A percentile compares a stretch with the other conserved stretches of the same genome.
These are phyloP conservation scores for Epichloe brachyelytri DNA, from an alignment of 2,329 filamentous ascomycete genomes.

Conservation along the genomic window DNA sequence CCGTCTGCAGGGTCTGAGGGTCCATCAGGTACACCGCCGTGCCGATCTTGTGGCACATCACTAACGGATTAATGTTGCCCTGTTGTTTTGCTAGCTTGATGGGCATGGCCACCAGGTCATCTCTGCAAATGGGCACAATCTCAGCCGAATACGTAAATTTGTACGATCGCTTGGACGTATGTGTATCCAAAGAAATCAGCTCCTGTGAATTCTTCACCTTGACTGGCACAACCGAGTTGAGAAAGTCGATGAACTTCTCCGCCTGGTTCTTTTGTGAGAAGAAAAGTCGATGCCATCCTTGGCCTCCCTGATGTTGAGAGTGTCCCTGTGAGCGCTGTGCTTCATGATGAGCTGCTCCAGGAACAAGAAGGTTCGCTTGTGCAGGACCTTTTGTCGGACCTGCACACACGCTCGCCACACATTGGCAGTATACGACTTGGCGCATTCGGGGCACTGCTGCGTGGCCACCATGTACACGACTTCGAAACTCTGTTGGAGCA, in stretches of 20 bases:
- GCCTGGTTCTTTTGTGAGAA: conserved; percentile 83
- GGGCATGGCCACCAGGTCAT: conserved; percentile 88
- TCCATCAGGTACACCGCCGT: conserved; percentile 85
- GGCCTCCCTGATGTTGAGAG: conserved; percentile 95
- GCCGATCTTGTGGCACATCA: conserved; percentile 77
- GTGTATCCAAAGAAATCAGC: conserved; percentile 83
- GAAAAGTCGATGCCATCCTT: conserved; percentile 96
- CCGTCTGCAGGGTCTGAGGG: conserved; percentile 78
- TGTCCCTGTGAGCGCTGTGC: conserved; percentile 80
- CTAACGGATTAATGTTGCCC: conserved; percentile 79
- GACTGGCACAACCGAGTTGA: conserved; percentile 68
- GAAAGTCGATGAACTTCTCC: conserved; percentile 83
- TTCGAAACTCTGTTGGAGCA: conserved; percentile 88
- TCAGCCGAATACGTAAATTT: conserved; percentile 90
- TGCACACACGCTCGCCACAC: conserved; percentile 91
- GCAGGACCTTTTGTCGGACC: conserved; percentile 89
- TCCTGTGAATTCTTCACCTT: conserved; percentile 66
- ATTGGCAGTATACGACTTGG: conserved; percentile 92
- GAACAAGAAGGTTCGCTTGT: conserved; percentile 64
- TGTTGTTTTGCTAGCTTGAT: conserved; percentile 75
- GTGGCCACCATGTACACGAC: conserved; percentile 82
- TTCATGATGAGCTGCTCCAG: conserved; percentile 95
- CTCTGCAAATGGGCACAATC: conserved; percentile 89
- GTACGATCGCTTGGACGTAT: conserved; percentile 83
- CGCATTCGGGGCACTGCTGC: conserved; percentile 90